Percentiles rank a stretch among this genome's conserved stretches.
Evolutionary conservation across 441 rosid species (phyloP).

Genomic region (Melastoma candidum): DNA sequence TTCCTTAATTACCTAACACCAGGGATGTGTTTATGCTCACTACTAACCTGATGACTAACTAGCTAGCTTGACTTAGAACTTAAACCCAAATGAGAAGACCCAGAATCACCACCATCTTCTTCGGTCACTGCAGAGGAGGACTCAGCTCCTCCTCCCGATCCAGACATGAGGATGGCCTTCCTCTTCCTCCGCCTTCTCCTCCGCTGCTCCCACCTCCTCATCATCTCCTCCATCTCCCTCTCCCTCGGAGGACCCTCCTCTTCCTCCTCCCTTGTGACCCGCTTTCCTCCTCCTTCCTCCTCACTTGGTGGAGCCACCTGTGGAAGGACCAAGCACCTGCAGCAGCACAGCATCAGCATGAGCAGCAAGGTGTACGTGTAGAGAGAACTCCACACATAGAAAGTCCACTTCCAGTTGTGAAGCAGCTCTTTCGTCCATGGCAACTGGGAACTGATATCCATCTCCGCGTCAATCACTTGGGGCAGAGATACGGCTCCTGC

Average conservation of each 20-base stretch:
- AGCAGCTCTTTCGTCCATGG: constrained; percentile 59
- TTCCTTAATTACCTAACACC: too few species aligned
- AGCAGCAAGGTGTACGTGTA: constrained; percentile 32
- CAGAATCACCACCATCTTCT: constrained; percentile 7
- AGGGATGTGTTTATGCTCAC: too few species aligned
- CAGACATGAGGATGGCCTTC: constrained; percentile 20
- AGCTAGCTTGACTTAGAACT: too few species aligned
- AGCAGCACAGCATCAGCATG: constrained; percentile 27
- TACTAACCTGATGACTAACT: too few species aligned
- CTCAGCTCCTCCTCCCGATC: constrained; percentile 5
- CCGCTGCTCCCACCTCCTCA: constrained; percentile 34
- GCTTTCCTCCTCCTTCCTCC: neutral
- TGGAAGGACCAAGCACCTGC: constrained; percentile 36
- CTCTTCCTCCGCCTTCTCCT: constrained; percentile 46
- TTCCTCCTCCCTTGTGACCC: constrained; percentile 4
- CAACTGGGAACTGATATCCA: constrained; percentile 38
- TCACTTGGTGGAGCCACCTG: neutral
- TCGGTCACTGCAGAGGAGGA: constrained; percentile 26
- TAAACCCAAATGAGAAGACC: constrained; percentile 3
- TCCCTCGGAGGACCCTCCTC: constrained; percentile 7
- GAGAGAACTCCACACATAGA: constrained; percentile 52
- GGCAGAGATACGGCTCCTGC: constrained; percentile 45
- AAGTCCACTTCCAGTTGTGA: constrained; percentile 72
- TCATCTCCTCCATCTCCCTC: constrained; percentile 22
- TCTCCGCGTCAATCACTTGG: constrained; percentile 55